Conservation (phyloP, 805 yeast genomes). For the Geotrichum ghanense region DNA sequence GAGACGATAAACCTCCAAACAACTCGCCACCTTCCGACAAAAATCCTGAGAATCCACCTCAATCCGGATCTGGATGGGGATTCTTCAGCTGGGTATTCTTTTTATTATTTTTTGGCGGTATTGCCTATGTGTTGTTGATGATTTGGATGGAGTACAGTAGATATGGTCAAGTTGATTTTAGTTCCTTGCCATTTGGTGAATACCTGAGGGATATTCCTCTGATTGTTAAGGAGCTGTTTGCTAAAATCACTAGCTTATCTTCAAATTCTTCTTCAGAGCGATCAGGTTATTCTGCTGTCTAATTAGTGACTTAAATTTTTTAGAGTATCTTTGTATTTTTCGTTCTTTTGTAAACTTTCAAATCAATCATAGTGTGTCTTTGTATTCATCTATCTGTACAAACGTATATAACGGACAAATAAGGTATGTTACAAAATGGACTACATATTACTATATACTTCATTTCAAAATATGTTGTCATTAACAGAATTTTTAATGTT, state of each 20-base stretch:
- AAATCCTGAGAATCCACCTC: conserved; percentile 26
- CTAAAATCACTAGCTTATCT: conserved; percentile 58
- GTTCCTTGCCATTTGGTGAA: conserved; percentile 24
- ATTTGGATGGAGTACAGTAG: conserved; percentile 69
- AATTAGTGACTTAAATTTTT: no score
- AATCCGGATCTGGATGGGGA: conserved; percentile 47
- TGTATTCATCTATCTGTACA: no score
- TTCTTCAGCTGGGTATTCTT: conserved; percentile 77
- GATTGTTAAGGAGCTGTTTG: conserved; percentile 61
- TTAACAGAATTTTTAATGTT: no score
- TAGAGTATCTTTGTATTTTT: no score
- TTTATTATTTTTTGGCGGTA: conserved; percentile 55
- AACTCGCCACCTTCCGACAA: conserved; percentile 12
- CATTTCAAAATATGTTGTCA: no score
- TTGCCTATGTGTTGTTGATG: conserved; percentile 59
- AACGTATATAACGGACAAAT: no score
- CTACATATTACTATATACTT: no score
- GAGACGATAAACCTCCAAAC: conserved; percentile 12
- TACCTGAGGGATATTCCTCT: conserved; percentile 55
- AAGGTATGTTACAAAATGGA: no score
- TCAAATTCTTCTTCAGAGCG: conserved; percentile 40
- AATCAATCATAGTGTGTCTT: no score
- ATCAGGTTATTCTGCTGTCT: conserved; percentile 93
- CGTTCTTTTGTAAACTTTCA: no score
- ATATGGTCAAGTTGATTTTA: conserved; percentile 50